Percentiles rank a stretch among this genome's conserved stretches.
These are phyloP conservation scores for Melaleuca quinquenervia DNA, from an alignment of 345 rosid genomes.

Conservation along the genomic window DNA sequence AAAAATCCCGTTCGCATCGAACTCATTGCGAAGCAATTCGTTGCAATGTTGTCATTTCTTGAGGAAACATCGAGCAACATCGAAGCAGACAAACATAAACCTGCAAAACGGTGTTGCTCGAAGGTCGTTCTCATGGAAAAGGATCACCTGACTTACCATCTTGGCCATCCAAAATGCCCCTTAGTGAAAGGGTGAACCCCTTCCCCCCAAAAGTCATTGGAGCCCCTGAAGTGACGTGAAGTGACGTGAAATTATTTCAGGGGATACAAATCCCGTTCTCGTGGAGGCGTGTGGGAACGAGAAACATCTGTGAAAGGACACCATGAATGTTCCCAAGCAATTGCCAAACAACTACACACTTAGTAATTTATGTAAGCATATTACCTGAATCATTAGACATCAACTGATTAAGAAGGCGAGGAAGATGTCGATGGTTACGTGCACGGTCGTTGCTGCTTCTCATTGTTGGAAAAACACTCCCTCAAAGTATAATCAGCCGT, in stretches of 20 bases:
- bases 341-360: background rate
- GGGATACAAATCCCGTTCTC: too few relatives aligned
- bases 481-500: background rate
- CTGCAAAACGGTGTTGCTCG: background rate
- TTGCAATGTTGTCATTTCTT: background rate
- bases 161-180: too few relatives aligned
- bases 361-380: background rate
- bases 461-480: background rate
- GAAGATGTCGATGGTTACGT: background rate
- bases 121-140: too few relatives aligned
- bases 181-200: too few relatives aligned
- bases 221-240: too few relatives aligned
- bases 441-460: background rate
- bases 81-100: background rate
- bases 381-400: background rate
- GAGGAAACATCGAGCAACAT: background rate
- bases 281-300: background rate
- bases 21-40: background rate
- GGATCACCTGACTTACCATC: too few relatives aligned
- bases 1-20: too few relatives aligned
- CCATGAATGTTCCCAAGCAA: background rate
- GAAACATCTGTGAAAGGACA: background rate
- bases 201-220: too few relatives aligned
- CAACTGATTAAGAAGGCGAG: background rate
- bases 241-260: too few relatives aligned